Evolutionary conservation across 2,329 filamentous ascomycete species (phyloP).

Genomic region (Atkinsonella hypoxylon): DNA sequence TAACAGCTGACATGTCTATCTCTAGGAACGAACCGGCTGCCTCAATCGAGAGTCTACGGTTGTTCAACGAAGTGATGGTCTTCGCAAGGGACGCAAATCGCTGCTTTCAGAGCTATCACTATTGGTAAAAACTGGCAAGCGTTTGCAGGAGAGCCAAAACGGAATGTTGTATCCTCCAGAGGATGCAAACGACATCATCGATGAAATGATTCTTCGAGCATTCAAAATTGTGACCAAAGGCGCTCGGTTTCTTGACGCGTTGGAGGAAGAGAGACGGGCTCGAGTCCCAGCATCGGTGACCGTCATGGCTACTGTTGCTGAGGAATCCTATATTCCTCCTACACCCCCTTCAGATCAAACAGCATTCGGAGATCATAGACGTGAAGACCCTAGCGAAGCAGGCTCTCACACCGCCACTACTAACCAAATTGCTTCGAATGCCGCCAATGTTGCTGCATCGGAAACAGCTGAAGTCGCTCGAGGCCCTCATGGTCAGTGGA

Average conservation of each 20-base stretch:
- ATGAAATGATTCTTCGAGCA: constrained; percentile 86
- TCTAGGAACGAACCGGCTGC: constrained; percentile 76
- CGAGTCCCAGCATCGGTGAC: constrained; percentile 41
- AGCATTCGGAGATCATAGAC: constrained; percentile 30
- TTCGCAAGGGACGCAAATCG: constrained; percentile 75
- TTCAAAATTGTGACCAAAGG: constrained; percentile 91
- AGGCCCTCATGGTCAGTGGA: constrained; percentile 22
- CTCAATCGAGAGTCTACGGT: constrained; percentile 68
- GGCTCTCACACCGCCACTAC: constrained; percentile 25
- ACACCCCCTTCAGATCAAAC: constrained; percentile 51
- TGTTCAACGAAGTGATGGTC: constrained; percentile 61
- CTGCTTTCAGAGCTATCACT: constrained; percentile 81
- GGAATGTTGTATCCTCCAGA: constrained; percentile 34
- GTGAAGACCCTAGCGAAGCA: constrained; percentile 22
- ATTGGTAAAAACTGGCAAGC: constrained; percentile 80
- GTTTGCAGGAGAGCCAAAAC: constrained; percentile 62
- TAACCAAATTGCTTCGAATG: constrained; percentile 15
- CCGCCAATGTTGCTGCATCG: constrained; percentile 21
- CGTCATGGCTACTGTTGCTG: constrained; percentile 47
- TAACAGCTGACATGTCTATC: constrained; percentile 7
- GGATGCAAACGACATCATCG: constrained; percentile 63
- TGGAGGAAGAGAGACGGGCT: constrained; percentile 51
- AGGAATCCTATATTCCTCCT: constrained; percentile 46
- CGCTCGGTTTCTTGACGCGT: constrained; percentile 78
- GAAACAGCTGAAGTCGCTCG: constrained; percentile 26